These are phyloP conservation scores for Cymbopogon citratus DNA, from an alignment of 176 grass and related monocot genomes.

Conservation along the genomic window DNA sequence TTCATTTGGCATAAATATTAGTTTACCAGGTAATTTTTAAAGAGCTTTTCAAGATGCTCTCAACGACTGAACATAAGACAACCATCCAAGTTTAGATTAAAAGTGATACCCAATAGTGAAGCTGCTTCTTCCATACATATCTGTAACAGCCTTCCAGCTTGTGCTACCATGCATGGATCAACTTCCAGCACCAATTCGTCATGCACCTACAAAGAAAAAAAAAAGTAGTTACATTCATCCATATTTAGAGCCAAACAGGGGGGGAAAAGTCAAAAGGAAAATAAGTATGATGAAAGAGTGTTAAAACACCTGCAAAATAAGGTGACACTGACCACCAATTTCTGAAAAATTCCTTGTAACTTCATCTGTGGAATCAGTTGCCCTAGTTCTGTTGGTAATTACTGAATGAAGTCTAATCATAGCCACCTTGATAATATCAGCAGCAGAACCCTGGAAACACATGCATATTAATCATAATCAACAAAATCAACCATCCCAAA, in stretches of 20 bases:
- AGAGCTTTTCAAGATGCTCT: not conserved
- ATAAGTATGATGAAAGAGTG: not conserved
- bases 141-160: slow-evolving; percentile 66
- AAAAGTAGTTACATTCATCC: not conserved
- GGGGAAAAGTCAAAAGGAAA: not conserved
- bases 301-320: slow-evolving; percentile 74
- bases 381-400: slow-evolving; percentile 40
- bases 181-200: slow-evolving; percentile 93
- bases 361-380: slow-evolving; percentile 34
- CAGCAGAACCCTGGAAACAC: slow-evolving; percentile 69
- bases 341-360: slow-evolving; percentile 39
- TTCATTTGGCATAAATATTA: not conserved
- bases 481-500: slow-evolving; percentile 22
- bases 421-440: slow-evolving; percentile 91
- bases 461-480: slow-evolving; percentile 1
- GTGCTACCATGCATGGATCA: slow-evolving; percentile 43
- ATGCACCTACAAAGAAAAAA: slow-evolving; percentile 61
- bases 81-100: slow-evolving; percentile 11
- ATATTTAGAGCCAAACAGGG: not conserved
- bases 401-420: slow-evolving; percentile 86
- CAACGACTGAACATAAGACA: not conserved
- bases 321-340: slow-evolving; percentile 60
- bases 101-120: slow-evolving; percentile 65
- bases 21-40: not conserved
- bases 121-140: slow-evolving; percentile 74